These are phyloP conservation scores for Linum tenue DNA, from an alignment of 345 rosid species.

Conservation along the genomic window DNA sequence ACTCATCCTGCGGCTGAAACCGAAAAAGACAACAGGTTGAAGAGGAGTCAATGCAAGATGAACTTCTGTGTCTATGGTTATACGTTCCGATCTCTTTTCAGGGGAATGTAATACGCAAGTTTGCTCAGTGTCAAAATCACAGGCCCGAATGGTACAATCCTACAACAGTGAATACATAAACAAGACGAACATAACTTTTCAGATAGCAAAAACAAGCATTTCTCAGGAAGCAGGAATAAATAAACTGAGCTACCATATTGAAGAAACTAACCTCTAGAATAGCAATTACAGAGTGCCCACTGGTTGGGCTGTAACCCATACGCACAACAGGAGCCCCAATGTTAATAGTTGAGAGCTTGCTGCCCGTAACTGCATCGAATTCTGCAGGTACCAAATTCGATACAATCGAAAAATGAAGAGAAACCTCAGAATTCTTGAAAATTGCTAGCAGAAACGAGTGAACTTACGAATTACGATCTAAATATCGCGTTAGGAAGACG, in stretches of 20 bases:
- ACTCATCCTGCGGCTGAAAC: constrained; percentile 86
- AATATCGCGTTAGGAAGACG: background rate
- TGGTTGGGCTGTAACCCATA: constrained; percentile 78
- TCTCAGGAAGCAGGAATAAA: background rate
- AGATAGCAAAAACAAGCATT: background rate
- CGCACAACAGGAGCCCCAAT: constrained; percentile 77
- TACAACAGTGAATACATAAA: constrained; percentile 16
- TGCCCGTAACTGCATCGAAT: constrained; percentile 85
- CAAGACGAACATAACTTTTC: background rate
- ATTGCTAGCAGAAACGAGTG: background rate
- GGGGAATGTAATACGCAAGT: constrained; percentile 93
- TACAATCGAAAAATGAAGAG: background rate
- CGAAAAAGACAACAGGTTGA: constrained; percentile 91
- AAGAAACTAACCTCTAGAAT: constrained; percentile 59
- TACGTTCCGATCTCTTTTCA: constrained; percentile 69
- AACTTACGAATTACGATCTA: background rate
- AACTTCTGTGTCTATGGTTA: constrained; percentile 71
- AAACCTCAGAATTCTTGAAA: background rate
- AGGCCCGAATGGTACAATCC: constrained; percentile 94
- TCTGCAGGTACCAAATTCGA: constrained; percentile 33
- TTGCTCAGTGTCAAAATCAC: constrained; percentile 90
- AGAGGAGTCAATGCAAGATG: constrained; percentile 96
- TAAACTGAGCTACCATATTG: background rate
- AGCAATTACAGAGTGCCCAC: constrained; percentile 70
- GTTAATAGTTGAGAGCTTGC: constrained; percentile 69